Conservation (phyloP, 306 rosid genomes). For the Crotalaria pallida region DNA sequence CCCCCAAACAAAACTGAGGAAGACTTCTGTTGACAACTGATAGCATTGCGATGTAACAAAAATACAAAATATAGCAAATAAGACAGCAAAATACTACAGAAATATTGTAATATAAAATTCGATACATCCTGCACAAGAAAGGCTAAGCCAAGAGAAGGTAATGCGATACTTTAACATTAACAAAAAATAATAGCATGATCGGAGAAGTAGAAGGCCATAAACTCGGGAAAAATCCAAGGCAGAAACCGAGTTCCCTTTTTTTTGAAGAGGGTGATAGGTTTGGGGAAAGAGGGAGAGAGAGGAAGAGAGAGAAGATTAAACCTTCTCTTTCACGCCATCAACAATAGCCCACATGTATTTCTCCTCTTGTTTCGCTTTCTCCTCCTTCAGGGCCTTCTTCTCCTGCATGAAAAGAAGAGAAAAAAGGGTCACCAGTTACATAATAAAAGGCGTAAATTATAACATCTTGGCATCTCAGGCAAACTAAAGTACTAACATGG, state of each 20-base stretch:
- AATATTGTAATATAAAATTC: background rate
- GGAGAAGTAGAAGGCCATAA: background rate
- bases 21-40: background rate
- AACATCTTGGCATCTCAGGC: slow-evolving; percentile 5
- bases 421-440: background rate
- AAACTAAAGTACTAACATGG: slow-evolving; percentile 8
- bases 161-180: background rate
- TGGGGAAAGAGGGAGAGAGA: background rate
- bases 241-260: background rate
- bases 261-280: background rate
- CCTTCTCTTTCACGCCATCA: slow-evolving; percentile 98
- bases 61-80: background rate
- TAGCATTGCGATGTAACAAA: background rate
- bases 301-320: slow-evolving; percentile 19
- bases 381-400: slow-evolving; percentile 85
- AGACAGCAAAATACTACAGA: background rate
- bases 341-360: slow-evolving; percentile 94
- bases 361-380: slow-evolving; percentile 86
- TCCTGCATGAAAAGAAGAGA: slow-evolving; percentile 51
- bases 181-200: slow-evolving; percentile 8
- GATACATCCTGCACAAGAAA: background rate
- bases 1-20: background rate
- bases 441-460: background rate
- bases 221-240: background rate
- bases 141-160: background rate